A percentile compares a stretch with the other conserved stretches of the same genome.
phyloP scores from a whole-genome alignment of 192 early-diverging fungal genomes.

The Coemansia sp. region DNA sequence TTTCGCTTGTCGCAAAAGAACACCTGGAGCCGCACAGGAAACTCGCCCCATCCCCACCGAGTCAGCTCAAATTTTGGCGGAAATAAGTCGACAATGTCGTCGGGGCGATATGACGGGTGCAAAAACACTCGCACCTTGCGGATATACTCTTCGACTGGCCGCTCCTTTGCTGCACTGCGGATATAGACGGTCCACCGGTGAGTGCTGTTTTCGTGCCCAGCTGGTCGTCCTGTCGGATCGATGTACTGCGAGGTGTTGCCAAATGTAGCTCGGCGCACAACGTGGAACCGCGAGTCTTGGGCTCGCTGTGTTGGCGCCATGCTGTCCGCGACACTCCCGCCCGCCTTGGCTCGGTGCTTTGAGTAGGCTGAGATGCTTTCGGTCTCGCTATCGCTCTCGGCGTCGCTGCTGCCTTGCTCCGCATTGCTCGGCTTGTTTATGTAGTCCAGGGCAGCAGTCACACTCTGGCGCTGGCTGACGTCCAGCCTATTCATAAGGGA shows the following conservation, averaged over 20 bases:
- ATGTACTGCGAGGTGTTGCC: slow-evolving; percentile 79
- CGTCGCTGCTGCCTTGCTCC: slow-evolving; percentile 12
- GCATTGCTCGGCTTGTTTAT: slow-evolving; percentile 6
- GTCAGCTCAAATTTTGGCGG: slow-evolving; percentile 83
- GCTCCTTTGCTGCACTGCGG: slow-evolving; percentile 57
- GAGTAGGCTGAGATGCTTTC: slow-evolving; percentile 12
- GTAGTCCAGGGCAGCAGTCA: slow-evolving; percentile 60
- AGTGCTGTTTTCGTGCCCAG: slow-evolving; percentile 61
- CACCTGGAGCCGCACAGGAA: slow-evolving; percentile 80
- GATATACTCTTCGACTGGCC: slow-evolving; percentile 67
- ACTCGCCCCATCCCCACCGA: slow-evolving; percentile 95
- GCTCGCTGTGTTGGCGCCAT: slow-evolving; percentile 17
- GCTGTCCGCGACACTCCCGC: slow-evolving; percentile 18
- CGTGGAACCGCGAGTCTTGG: slow-evolving; percentile 73
- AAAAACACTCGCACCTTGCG: slow-evolving; percentile 83
- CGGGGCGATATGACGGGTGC: slow-evolving; percentile 87
- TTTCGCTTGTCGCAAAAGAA: slow-evolving; percentile 83
- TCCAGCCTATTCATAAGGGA: slow-evolving; percentile 24
- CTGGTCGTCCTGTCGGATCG: slow-evolving; percentile 60
- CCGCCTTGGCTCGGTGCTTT: slow-evolving; percentile 37
- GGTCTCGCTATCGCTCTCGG: slow-evolving; percentile 22
- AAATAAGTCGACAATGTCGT: slow-evolving; percentile 83
- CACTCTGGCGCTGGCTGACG: slow-evolving; percentile 22
- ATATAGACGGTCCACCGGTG: slow-evolving; percentile 95
- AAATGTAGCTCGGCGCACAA: slow-evolving; percentile 66